These are phyloP conservation scores for Alternaria atra DNA, from an alignment of 2,329 filamentous ascomycete species.

Conservation along the genomic window DNA sequence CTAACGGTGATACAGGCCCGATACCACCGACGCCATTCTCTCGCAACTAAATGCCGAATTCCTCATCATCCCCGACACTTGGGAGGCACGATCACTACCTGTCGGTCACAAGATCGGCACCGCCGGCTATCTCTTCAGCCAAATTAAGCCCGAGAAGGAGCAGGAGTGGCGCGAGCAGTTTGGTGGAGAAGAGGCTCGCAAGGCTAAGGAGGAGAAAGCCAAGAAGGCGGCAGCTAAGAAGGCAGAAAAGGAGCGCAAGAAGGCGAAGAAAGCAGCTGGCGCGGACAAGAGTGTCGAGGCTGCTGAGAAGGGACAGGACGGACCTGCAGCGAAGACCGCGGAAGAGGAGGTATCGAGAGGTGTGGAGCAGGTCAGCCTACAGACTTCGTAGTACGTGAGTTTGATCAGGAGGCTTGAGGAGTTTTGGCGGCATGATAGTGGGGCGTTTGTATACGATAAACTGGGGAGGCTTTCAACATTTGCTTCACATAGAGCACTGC, in stretches of 20 bases:
- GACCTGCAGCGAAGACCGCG: constrained; percentile 50
- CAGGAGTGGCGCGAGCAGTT: constrained; percentile 83
- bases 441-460: constrained; percentile 10
- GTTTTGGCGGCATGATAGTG: constrained; percentile 6
- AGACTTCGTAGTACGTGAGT: constrained; percentile 47
- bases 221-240: constrained; percentile 65
- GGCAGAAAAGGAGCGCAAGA: constrained; percentile 70
- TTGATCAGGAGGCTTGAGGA: background rate
- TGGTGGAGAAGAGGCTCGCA: constrained; percentile 71
- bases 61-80: constrained; percentile 66
- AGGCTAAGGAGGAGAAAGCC: constrained; percentile 75
- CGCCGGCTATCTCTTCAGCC: constrained; percentile 81
- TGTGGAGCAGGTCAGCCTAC: constrained; percentile 56
- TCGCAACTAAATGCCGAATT: constrained; percentile 72
- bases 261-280: constrained; percentile 67
- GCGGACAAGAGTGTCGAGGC: constrained; percentile 80
- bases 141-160: constrained; percentile 82
- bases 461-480: background rate
- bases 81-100: constrained; percentile 51
- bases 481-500: background rate
- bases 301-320: constrained; percentile 74
- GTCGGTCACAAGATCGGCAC: constrained; percentile 83
- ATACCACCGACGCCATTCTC: constrained; percentile 71
- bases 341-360: constrained; percentile 57
- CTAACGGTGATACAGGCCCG: constrained; percentile 37